Evolutionary conservation across 1,139 yeast genomes (phyloP).

Genomic region (Suhomyces guaymorum): DNA sequence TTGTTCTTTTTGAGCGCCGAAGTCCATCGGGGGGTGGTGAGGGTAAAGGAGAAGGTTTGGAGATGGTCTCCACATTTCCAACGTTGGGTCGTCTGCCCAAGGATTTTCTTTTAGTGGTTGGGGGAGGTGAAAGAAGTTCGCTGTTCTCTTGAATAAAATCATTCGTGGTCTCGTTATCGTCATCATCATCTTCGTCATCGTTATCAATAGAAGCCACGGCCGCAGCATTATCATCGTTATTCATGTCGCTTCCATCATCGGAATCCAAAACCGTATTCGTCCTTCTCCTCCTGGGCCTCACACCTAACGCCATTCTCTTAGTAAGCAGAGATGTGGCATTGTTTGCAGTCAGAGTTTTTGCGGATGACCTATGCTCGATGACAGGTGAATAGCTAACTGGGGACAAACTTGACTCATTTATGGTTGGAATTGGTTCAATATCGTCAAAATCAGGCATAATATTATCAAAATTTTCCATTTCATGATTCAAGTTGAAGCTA

Average conservation of each 20-base stretch:
- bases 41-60: slow-evolving; percentile 35
- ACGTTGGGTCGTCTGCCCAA: slow-evolving; percentile 8
- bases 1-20: slow-evolving; percentile 59
- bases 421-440: background rate
- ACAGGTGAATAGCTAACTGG: slow-evolving; percentile 10
- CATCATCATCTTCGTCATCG: slow-evolving; percentile 16
- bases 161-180: slow-evolving; percentile 19
- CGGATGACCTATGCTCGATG: slow-evolving; percentile 5
- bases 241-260: slow-evolving; percentile 31
- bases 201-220: too few species aligned
- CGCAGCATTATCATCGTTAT: too few species aligned
- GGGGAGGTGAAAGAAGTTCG: slow-evolving; percentile 24
- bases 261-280: too few species aligned
- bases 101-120: slow-evolving; percentile 16
- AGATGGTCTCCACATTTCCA: slow-evolving; percentile 1
- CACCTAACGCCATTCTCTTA: slow-evolving; percentile 46
- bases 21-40: slow-evolving; percentile 50
- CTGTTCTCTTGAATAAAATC: slow-evolving; percentile 14
- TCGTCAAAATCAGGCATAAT: slow-evolving; percentile 11
- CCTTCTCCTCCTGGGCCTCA: slow-evolving; percentile 20
- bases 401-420: slow-evolving; percentile 1
- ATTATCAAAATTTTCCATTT: slow-evolving; percentile 13
- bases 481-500: slow-evolving; percentile 12
- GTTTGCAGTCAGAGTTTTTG: slow-evolving; percentile 1
- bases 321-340: slow-evolving; percentile 29